Base-by-base conservation (phyloP, 2,329 filamentous ascomycete genomes). In the Aspergillus japonicus region DNA sequence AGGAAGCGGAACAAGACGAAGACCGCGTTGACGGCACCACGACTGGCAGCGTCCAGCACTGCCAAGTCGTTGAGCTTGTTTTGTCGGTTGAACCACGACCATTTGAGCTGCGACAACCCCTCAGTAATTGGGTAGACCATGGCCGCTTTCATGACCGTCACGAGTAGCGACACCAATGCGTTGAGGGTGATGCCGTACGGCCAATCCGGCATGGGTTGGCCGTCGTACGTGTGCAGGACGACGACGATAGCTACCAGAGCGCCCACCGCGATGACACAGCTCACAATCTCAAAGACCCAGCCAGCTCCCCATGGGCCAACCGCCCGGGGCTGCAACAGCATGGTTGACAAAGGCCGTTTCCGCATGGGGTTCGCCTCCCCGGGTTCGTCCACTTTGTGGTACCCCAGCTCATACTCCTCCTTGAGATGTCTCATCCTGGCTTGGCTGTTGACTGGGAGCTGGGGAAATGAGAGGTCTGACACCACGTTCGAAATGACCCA, bases 161-260 rank as follows among this genome's bases (percentile, higher is more conserved):
- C 63, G 14, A 75, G 58, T 3, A 75, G 51, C 0, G 74, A 73
- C 0, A 76, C 52, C 35, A 74, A 52, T 0, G 72, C 64, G 61
- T 77, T 77, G 35, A 76, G 64, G 0, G 67, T 72, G 23, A 74
- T 70, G 8, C 66, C 68, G 26, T 73, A 60, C 0, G 72, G 69
- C 71, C 74, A 76, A 14, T 73, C 60, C 1, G 68, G 66, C 26
- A 76, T 58, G 1, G 65, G 57, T 16, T 69, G 58, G 19, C 71
- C 64, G 51, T 75, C 59, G 16, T 71, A 70, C 5, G 57, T 56
- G 5, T 66, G 50, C 5, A 79, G 62, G 11, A 77, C 64, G 3
- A 61, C 66, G 19, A 77, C 62, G 8, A 78, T 78, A 4, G 67
- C 68, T 5, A 56, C 66, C 54, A 79, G 70, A 53, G 74, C 72